A percentile compares a stretch with the other conserved stretches of the same genome.
Conservation (phyloP, 2,329 filamentous ascomycete species). For the Moelleriella libera region DNA sequence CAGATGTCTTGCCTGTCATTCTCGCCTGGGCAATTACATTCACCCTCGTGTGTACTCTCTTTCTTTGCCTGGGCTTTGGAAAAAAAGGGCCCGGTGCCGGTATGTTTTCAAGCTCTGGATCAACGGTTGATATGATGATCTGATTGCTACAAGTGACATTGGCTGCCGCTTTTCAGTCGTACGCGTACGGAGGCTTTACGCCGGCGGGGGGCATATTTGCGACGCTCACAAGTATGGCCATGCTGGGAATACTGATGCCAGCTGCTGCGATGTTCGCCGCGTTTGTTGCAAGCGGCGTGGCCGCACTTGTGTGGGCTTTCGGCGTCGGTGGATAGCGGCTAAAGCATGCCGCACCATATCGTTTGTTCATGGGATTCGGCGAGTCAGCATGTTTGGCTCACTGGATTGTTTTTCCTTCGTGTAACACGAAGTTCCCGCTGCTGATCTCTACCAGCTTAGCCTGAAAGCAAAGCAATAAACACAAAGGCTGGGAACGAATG, state of each 20-base stretch:
- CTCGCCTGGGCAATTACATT: neutral
- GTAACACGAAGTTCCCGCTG: too few relatives aligned
- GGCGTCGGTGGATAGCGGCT: neutral
- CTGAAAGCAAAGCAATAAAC: too few relatives aligned
- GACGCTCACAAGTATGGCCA: slow-evolving; percentile 1
- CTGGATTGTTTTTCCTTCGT: too few relatives aligned
- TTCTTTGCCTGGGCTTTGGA: neutral
- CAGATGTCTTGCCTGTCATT: neutral
- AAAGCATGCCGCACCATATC: too few relatives aligned
- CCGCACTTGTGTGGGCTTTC: neutral
- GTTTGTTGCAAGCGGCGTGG: neutral
- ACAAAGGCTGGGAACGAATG: too few relatives aligned
- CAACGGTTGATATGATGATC: neutral
- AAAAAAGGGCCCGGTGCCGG: too few relatives aligned
- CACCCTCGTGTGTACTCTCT: neutral
- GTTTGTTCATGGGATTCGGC: too few relatives aligned
- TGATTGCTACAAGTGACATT: neutral
- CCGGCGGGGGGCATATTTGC: slow-evolving; percentile 1
- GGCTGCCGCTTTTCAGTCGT: slow-evolving; percentile 2
- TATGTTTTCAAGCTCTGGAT: neutral
- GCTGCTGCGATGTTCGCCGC: neutral
- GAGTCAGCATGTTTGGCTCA: too few relatives aligned
- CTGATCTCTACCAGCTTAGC: too few relatives aligned
- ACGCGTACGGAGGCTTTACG: neutral
- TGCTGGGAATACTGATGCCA: slow-evolving; percentile 5